A percentile compares a stretch with the other conserved stretches of the same genome.
These are phyloP conservation scores for Hyaloscypha variabilis DNA, from an alignment of 495 filamentous ascomycete genomes.

Conservation along the genomic window DNA sequence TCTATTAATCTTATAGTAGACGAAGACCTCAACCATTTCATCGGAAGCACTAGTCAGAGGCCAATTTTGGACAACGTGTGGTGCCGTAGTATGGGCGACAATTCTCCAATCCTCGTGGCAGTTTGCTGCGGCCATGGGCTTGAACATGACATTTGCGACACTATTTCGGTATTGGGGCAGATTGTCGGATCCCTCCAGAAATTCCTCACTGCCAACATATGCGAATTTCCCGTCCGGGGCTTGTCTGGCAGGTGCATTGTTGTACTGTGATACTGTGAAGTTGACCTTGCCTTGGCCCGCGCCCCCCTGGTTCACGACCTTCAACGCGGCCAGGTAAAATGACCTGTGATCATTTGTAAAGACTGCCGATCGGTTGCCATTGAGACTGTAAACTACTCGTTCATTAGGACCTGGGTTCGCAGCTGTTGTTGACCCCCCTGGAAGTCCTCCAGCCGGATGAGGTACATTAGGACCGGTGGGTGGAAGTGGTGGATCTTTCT, in stretches of 20 bases:
- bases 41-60: background rate
- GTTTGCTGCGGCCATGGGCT: background rate
- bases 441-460: too few relatives aligned
- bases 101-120: background rate
- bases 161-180: background rate
- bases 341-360: background rate
- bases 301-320: background rate
- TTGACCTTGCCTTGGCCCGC: background rate
- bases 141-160: background rate
- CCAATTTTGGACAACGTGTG: background rate
- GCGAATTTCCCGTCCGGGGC: background rate
- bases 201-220: background rate
- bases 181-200: background rate
- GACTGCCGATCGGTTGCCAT: background rate
- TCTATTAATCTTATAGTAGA: too few relatives aligned
- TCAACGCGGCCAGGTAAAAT: background rate
- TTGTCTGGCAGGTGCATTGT: background rate
- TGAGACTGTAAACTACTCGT: background rate
- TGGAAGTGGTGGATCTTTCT: too few relatives aligned
- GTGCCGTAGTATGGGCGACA: background rate
- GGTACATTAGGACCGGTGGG: too few relatives aligned
- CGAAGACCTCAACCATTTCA: background rate
- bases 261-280: background rate
- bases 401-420: background rate
- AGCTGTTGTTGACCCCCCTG: background rate